Evolutionary conservation across 345 rosid genomes (phyloP).

Genomic region (Erysimum cheiranthoides): DNA sequence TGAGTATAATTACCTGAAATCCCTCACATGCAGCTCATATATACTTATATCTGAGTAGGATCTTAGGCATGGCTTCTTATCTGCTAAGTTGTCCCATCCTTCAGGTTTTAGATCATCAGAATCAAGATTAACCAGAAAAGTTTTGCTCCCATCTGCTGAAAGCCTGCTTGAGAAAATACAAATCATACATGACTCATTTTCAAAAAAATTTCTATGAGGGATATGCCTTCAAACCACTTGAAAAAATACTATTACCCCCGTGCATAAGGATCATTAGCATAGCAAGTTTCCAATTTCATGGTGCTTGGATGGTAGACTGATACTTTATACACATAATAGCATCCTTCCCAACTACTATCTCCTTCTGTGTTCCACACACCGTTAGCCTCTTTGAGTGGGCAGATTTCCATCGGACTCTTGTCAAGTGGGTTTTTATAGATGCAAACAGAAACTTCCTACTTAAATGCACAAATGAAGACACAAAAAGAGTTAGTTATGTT

Average conservation of each 20-base stretch:
- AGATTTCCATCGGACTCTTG: constrained; percentile 57
- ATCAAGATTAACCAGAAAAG: constrained; percentile 71
- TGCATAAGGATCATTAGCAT: constrained; percentile 95
- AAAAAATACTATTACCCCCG: constrained; percentile 70
- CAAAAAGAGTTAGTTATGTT: constrained; percentile 25
- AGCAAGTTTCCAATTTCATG: constrained; percentile 73
- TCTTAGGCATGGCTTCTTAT: constrained; percentile 63
- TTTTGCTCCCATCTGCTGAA: constrained; percentile 80
- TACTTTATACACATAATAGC: constrained; percentile 82
- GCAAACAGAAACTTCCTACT: constrained; percentile 67
- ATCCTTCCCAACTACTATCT: constrained; percentile 81
- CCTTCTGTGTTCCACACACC: constrained; percentile 83
- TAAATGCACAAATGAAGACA: constrained; percentile 44
- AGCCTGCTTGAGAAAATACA: constrained; percentile 64
- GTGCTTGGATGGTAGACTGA: constrained; percentile 85
- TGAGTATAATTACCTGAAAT: constrained; percentile 69
- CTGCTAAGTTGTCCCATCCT: constrained; percentile 78
- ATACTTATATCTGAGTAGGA: constrained; percentile 80
- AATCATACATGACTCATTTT: constrained; percentile 33
- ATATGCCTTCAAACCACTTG: constrained; percentile 38
- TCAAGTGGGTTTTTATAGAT: constrained; percentile 59
- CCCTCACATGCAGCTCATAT: constrained; percentile 95
- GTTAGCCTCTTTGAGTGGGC: constrained; percentile 59
- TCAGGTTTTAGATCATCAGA: constrained; percentile 72
- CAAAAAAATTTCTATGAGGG: neutral